Conservation (phyloP, 2,329 filamentous ascomycete genomes). For the Bipolaris victoriae region DNA sequence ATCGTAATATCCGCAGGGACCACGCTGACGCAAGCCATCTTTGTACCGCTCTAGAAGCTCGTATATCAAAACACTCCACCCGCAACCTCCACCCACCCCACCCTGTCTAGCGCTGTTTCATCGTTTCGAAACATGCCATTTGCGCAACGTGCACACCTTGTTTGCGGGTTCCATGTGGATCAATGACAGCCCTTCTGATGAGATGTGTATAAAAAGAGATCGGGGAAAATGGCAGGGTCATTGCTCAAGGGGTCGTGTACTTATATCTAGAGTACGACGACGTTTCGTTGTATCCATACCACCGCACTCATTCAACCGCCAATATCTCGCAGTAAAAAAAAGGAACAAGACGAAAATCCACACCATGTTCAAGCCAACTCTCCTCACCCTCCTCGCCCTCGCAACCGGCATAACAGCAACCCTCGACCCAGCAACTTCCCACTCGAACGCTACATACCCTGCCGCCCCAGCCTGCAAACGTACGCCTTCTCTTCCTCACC, state of each 20-base stretch:
- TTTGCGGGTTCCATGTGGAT: background rate
- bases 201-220: background rate
- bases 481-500: background rate
- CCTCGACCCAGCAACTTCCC: constrained; percentile 46
- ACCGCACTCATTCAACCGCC: background rate
- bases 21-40: background rate
- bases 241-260: background rate
- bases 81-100: background rate
- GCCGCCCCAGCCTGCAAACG: constrained; percentile 32
- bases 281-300: no score
- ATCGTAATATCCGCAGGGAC: background rate
- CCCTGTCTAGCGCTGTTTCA: constrained; percentile 4
- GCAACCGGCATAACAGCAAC: constrained; percentile 37
- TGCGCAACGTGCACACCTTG: background rate
- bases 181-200: background rate
- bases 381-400: constrained; percentile 20
- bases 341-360: background rate
- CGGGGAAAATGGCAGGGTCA: background rate
- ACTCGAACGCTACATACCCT: constrained; percentile 47
- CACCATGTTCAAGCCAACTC: constrained; percentile 6
- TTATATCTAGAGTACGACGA: no score
- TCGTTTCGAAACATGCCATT: constrained; percentile 1
- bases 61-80: background rate
- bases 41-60: background rate
- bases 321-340: background rate